phyloP scores from a whole-genome alignment of 768 basidiomycete genomes.

The Boletus reticuloceps region DNA sequence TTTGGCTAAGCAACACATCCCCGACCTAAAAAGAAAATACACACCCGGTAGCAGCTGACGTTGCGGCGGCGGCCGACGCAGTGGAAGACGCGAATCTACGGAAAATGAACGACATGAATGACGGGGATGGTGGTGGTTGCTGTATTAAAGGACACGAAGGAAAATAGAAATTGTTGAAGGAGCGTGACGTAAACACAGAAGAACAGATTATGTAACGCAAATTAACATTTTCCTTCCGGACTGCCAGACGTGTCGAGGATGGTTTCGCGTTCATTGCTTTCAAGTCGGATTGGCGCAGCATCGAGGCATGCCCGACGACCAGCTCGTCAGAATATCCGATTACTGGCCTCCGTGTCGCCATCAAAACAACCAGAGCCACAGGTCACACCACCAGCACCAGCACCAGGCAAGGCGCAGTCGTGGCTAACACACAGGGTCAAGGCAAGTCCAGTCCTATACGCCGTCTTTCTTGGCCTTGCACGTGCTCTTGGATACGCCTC shows the following conservation, averaged over 20 bases:
- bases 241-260: conserved; percentile 1
- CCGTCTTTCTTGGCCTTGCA: conserved; percentile 47
- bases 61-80: conserved; percentile 28
- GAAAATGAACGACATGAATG: conserved; percentile 48
- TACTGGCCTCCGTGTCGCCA: conserved; percentile 7
- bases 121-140: background rate
- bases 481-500: conserved; percentile 58
- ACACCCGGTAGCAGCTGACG: conserved; percentile 11
- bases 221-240: background rate
- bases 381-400: background rate
- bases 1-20: conserved; percentile 1
- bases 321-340: conserved; percentile 8
- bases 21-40: background rate
- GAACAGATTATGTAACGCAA: conserved; percentile 7
- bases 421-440: conserved; percentile 60
- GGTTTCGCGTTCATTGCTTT: conserved; percentile 13
- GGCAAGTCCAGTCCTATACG: conserved; percentile 45
- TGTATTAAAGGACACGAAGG: too few species aligned
- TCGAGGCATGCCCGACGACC: conserved; percentile 8
- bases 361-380: conserved; percentile 7
- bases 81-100: conserved; percentile 52
- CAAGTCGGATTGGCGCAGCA: conserved; percentile 3
- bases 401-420: conserved; percentile 29
- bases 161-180: conserved; percentile 14
- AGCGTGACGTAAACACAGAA: conserved; percentile 5